Evolutionary conservation across 2,329 filamentous ascomycete genomes (phyloP), one percentile per base, ranked within the genome.

Genomic region (Penicillium polonicum): DNA sequence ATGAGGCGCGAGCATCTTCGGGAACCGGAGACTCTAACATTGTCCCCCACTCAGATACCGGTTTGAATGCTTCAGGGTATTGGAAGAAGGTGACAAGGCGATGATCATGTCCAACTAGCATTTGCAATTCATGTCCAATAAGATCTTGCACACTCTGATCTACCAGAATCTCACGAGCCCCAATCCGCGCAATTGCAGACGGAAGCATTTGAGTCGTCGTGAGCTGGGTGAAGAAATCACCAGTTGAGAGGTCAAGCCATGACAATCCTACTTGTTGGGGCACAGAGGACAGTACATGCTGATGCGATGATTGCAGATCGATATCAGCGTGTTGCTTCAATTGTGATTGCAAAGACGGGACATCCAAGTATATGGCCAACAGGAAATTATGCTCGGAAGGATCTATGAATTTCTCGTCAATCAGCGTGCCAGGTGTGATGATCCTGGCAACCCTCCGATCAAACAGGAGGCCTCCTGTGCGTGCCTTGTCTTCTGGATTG

Each of bases 401-500:
- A 71, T 97, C 91, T 81, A 99, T 92, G 74, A 97, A 99, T 67
- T 92, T 92, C 76, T 99, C 94, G 74, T 99, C 94, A 64, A 99
- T 96, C 53, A 99, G 80, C 1, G 94, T 99, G 21, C 94, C 94
- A 1, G 94, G 92, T 0, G 94, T 97, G 69, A 99, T 86, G 65
- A 99, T 88, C 57, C 94, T 87, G 19, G 90, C 85, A 15, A 99
- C 91, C 65, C 82, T 87, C 27, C 94, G 88, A 71, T 95, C 89
- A 72, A 94, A 95, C 79, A 93, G 81, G 62, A 93, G 78, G 4
- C 91, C 91, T 15, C 90, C 90, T 21, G 86, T 83, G 70, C 88
- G 93, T 63, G 88, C 78, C 74, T 85, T 91, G 55, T 85, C 85
- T 4, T 86, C 81, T 5, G 85, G 80, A 62, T 86, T 83, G 68